Base-by-base conservation (phyloP, 2,329 filamentous ascomycete genomes). In the Cercospora sp. region DNA sequence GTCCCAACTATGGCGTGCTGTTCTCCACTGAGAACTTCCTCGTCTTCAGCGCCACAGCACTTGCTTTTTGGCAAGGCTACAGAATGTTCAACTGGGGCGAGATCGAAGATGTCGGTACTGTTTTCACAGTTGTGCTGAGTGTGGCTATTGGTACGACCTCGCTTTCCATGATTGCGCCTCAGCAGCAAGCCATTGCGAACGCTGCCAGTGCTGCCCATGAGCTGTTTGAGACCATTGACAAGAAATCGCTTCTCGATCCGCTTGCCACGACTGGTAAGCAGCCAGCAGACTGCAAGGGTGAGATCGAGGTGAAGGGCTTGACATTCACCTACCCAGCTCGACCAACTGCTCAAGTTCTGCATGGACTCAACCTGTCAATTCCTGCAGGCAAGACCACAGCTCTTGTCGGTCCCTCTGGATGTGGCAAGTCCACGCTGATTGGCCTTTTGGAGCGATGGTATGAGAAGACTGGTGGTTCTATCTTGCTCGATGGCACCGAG, bases 261-360 rank as follows among this genome's bases (percentile, higher is more conserved):
- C 71, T 81, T 3, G 63, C 72, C 30, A 26, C 70, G 12, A 64
- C 64, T 13, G 76, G 78, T 18, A 67, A 66, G 31, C 62, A 69
- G 31, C 77, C 75, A 3, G 40, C 33, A 10, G 31, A 58, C 5
- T 77, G 74, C 30, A 58, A 51, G 9, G 78, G 78, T 8, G 85
- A 90, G 62, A 89, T 91, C 60, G 79, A 84, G 5, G 86, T 94
- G 30, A 80, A 87, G 10, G 82, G 87, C 51, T 86, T 94, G 10
- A 86, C 84, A n/a, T 93, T 94, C 74, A 86, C 90, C 1, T 94
- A 94, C 73, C 91, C 91, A 16, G 0, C 81, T 5, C 75, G 80
- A 71, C 67, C 80, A 71, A 76, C 69, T 65, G 75, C 77, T 6
- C 72, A 70, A 30, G 80, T 83, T 0, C 72, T 83, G 5, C 73